Conservation (phyloP, 192 early-diverging fungal genomes). For the Geosiphon pyriformis region DNA sequence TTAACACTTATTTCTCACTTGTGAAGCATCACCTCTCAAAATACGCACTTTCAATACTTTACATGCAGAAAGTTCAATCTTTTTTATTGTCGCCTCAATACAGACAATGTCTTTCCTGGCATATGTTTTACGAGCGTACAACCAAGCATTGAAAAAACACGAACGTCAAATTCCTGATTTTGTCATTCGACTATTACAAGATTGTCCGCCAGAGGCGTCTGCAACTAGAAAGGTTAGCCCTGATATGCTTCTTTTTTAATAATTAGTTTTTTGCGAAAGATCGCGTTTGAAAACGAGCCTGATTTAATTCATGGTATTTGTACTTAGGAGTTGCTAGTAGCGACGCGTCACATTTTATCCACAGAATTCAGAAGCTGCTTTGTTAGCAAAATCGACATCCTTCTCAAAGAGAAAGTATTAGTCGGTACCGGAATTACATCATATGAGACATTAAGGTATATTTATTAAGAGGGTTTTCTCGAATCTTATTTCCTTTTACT, state of each 20-base stretch:
- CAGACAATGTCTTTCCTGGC: slow-evolving; percentile 96
- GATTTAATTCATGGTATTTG: not conserved
- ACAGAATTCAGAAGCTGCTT: slow-evolving; percentile 89
- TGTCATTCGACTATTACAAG: slow-evolving; percentile 81
- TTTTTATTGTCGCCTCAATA: too few relatives aligned
- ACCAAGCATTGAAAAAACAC: slow-evolving; percentile 59
- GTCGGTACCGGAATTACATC: slow-evolving; percentile 90
- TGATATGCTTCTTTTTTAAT: not conserved
- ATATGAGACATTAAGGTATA: slow-evolving; percentile 79
- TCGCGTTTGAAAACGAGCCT: not conserved
- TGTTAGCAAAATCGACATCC: slow-evolving; percentile 84
- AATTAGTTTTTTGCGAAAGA: not conserved
- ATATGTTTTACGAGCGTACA: slow-evolving; percentile 85
- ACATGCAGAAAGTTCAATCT: too few relatives aligned
- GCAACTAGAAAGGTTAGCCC: slow-evolving; percentile 78
- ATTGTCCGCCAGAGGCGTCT: slow-evolving; percentile 90
- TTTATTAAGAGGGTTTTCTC: not conserved
- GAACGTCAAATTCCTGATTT: slow-evolving; percentile 82
- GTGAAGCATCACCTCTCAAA: not conserved
- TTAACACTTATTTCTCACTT: slow-evolving; percentile 13
- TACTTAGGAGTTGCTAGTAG: slow-evolving; percentile 81
- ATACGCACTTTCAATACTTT: not conserved
- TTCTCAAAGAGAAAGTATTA: slow-evolving; percentile 91
- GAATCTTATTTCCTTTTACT: slow-evolving; percentile 10
- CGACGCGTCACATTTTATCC: slow-evolving; percentile 89